Conservation (phyloP, 192 early-diverging fungal genomes). For the Rhizophagus clarus region DNA sequence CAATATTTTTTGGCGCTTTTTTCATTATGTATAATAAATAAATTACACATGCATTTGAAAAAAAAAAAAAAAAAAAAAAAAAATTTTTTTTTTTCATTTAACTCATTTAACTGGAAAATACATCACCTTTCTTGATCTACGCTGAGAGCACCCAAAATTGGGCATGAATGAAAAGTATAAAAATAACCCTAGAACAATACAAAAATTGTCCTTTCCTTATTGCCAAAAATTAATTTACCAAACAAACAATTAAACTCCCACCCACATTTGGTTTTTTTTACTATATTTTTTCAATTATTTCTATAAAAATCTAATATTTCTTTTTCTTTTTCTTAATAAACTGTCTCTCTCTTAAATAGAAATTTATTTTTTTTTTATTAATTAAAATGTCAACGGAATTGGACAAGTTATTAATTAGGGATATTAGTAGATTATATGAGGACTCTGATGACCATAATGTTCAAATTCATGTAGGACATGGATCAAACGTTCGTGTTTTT, state of each 20-base stretch:
- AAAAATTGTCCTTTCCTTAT: background rate
- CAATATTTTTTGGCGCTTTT: background rate
- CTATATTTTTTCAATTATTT: background rate
- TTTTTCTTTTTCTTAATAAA: background rate
- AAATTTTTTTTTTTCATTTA: background rate
- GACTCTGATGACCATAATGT: conserved; percentile 27
- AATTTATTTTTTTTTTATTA: no score
- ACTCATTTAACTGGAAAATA: background rate
- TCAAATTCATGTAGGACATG: conserved; percentile 24
- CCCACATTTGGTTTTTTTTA: background rate
- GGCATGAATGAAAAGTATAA: background rate
- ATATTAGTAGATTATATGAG: conserved; percentile 10
- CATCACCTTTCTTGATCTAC: background rate
- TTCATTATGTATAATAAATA: background rate
- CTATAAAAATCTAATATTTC: background rate
- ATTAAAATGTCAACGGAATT: background rate
- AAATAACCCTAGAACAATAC: background rate
- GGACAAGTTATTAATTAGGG: background rate
- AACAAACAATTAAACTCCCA: background rate
- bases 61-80: no score
- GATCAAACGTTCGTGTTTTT: conserved; percentile 19
- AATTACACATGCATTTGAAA: background rate
- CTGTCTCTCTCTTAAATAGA: no score
- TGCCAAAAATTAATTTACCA: background rate
- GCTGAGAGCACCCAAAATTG: background rate